Base-by-base conservation (phyloP, 805 yeast genomes). In the Candida multigemmis region DNA sequence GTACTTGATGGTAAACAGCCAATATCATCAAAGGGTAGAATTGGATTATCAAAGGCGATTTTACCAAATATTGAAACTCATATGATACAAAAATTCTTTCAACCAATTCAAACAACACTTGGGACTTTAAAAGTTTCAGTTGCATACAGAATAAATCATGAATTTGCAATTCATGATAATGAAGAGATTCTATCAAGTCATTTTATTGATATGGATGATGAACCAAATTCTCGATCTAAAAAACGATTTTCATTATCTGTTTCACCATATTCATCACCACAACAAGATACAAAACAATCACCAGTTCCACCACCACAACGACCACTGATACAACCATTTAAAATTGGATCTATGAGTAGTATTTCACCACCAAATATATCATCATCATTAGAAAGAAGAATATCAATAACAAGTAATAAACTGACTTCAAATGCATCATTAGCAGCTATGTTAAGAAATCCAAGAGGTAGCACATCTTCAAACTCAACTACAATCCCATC, bases 81-180 rank as follows among this genome's bases (percentile, higher is more conserved):
- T 42, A 55, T 80, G 32, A 65, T 64, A 14, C 80, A 77, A 26
- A 73, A 73, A 41, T 64, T 64, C 30, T 68, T 91, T 29, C 66
- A 71, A 4, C 84, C 94, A 0, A 71, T 91, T 3, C 63, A 68
- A 30, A 84, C 96, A 0, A 74, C 80, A 6, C 60, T 73, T 24
- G 98, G 98, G 0, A 59, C 77, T 1, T 52, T 89, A 27, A 65
- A 73, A 32, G 68, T 83, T 5, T 74, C 91, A 0, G 91, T 84
- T 1, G 78, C 93, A 2, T 89, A 81, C 43, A 66, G 98, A 31
- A 66, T 61, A 21, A 79, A 85, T 44, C 65, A 74, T 35, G 68
- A 71, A 24, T 89, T 89, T 52, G 56, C 67, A 21, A 56, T 85
- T 7, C 71, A 66, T 35, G 85, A 77, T 39, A 71, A 71, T 22